Evolutionary conservation across 371 early-diverging fungal genomes (phyloP).

Genomic region (Rhizomucor miehei): DNA sequence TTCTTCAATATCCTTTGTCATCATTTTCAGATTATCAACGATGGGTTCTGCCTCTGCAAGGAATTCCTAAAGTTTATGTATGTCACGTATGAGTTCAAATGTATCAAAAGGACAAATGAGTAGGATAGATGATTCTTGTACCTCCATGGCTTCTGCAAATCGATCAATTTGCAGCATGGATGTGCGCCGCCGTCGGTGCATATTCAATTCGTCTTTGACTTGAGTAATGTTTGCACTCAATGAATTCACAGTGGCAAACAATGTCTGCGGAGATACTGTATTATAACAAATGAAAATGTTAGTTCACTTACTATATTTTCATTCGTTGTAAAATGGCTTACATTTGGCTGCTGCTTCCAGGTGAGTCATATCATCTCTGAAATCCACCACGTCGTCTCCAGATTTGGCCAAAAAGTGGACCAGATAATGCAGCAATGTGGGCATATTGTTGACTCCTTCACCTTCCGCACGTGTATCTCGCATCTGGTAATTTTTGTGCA

Average conservation of each 20-base stretch:
- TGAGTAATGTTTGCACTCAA: conserved; percentile 53
- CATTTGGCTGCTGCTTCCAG: conserved; percentile 68
- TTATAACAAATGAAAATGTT: neutral
- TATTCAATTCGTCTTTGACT: conserved; percentile 58
- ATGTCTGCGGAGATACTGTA: conserved; percentile 60
- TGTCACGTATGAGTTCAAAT: too few relatives aligned
- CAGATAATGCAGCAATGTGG: conserved; percentile 77
- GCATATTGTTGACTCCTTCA: conserved; percentile 51
- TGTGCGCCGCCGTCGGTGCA: conserved; percentile 23
- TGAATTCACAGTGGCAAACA: conserved; percentile 60
- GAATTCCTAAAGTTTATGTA: conserved; percentile 24
- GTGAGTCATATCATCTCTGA: conserved; percentile 66
- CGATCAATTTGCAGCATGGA: conserved; percentile 54
- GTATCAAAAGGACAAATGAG: too few relatives aligned
- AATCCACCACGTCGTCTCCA: conserved; percentile 55
- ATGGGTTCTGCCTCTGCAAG: conserved; percentile 40
- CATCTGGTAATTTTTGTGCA: conserved; percentile 37
- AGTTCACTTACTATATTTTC: neutral
- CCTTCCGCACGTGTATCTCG: conserved; percentile 66
- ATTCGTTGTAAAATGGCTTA: conserved; percentile 19
- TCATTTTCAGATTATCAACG: conserved; percentile 27
- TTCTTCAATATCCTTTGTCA: conserved; percentile 50
- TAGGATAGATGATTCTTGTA: conserved; percentile 14
- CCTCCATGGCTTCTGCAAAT: conserved; percentile 67
- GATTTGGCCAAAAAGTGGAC: conserved; percentile 61